Conservation (phyloP, 2,329 filamentous ascomycete species). For the Trichoderma breve region DNA sequence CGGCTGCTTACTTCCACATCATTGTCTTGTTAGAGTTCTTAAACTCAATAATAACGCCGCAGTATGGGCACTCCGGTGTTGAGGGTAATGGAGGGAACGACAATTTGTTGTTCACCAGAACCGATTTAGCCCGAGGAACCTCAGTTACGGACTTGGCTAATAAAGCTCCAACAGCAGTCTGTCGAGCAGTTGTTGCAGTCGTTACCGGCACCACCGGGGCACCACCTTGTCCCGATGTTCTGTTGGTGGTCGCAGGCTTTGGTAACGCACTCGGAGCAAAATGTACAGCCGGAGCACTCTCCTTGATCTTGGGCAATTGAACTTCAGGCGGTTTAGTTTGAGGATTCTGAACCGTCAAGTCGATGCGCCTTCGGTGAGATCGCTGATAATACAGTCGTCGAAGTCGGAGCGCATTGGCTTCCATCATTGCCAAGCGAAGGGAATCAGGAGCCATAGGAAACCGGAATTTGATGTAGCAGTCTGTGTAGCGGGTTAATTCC, state of each 20-base stretch:
- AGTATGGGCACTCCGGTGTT: slow-evolving; percentile 4
- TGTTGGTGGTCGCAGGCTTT: neutral
- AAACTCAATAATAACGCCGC: neutral
- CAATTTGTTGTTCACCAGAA: neutral
- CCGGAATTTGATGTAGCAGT: neutral
- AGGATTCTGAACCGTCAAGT: neutral
- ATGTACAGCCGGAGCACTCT: neutral
- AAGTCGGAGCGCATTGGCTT: slow-evolving; percentile 5
- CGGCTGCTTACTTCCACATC: slow-evolving; percentile 2
- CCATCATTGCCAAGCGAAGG: neutral
- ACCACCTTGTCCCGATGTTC: neutral
- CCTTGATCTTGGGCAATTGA: neutral
- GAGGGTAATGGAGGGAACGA: neutral
- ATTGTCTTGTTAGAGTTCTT: neutral
- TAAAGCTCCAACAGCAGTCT: neutral
- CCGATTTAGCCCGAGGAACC: neutral
- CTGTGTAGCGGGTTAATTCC: neutral
- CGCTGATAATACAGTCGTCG: slow-evolving; percentile 8
- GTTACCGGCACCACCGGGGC: neutral
- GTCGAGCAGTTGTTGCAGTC: neutral
- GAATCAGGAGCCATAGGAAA: slow-evolving; percentile 1
- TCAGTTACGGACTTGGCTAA: neutral
- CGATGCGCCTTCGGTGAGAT: slow-evolving; percentile 1
- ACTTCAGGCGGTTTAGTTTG: neutral
- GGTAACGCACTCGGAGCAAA: neutral